Base-by-base conservation (phyloP, 2,329 filamentous ascomycete species). In the Juglanconis sp. region DNA sequence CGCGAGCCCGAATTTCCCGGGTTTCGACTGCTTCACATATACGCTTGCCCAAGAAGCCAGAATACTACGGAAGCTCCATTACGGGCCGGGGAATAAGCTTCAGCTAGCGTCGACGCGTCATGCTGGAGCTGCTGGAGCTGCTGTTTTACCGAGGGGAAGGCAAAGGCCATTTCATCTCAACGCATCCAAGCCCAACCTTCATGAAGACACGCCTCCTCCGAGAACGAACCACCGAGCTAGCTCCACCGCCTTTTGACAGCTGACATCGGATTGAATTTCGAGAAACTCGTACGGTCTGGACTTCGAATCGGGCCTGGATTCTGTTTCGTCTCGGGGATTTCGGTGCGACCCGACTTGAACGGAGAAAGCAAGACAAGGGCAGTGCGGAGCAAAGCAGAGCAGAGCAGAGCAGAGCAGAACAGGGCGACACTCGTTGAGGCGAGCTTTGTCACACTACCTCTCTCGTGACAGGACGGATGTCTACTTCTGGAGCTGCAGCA, bases 391-490 rank as follows among this genome's bases (percentile, higher is more conserved):
- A 34, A 31, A 9, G 47, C 47, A 10, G 47, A 8, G 30, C 31
- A 35, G 31, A 31, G 31, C 48, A 35, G 47, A 40, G 50, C 53
- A 60, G 48, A 47, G 48, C 53, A 48, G 24, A 56, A 40, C 58
- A 61, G 59, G 40, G 59, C 59, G 49, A 57, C 34, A 57, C 54
- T 31, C 31, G 30, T 38, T 31, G 50, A 3, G 30, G 48, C 40
- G 55, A 48, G 46, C 7, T 11, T 31, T 48, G 61, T 63, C 46
- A 34, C 58, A 63, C 61, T 56, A 51, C 61, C 40, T 56, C 61
- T 53, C 38, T 48, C 35, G 61, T 61, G 60, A 38, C 30, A 63
- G 58, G 58, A 55, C 61, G 51, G 55, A 63, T 63, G 61, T 61
- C 61, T 58, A 50, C 46, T 44, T 30, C 54, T 42, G 46, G 11